phyloP scores from a whole-genome alignment of 2,329 filamentous ascomycete species.

The Magnaporthales sp. region DNA sequence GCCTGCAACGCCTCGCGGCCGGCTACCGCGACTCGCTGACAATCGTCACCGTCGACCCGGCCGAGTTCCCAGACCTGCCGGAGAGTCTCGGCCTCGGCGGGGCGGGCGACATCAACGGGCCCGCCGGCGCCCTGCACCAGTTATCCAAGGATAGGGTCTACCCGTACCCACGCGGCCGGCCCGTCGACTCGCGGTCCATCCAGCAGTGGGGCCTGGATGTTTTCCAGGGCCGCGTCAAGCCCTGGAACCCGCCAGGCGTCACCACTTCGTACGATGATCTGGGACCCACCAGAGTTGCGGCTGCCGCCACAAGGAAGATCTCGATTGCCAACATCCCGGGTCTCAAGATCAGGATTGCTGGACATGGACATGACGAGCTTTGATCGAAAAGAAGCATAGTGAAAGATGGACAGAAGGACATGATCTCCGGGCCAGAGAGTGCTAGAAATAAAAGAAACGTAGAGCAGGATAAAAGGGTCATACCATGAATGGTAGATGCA shows the following conservation, averaged over 20 bases:
- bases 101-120: constrained; percentile 9
- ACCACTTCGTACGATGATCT: constrained; percentile 14
- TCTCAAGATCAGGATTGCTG: constrained; percentile 15
- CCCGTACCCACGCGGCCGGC: constrained; percentile 20
- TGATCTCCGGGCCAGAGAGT: background rate
- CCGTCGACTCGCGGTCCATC: constrained; percentile 18
- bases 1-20: constrained; percentile 21
- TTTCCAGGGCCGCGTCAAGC: constrained; percentile 25
- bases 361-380: constrained; percentile 11
- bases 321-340: constrained; percentile 7
- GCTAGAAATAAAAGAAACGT: background rate
- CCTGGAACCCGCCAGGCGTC: constrained; percentile 22
- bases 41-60: constrained; percentile 24
- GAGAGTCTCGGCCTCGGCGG: constrained; percentile 20
- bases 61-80: constrained; percentile 25
- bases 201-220: constrained; percentile 28
- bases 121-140: constrained; percentile 24
- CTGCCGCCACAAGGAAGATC: constrained; percentile 6
- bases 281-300: constrained; percentile 15
- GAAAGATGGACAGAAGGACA: background rate
- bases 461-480: background rate
- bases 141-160: constrained; percentile 25
- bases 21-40: constrained; percentile 25
- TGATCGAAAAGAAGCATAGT: background rate
- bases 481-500: background rate